phyloP scores from a whole-genome alignment of 306 rosid species.

The Fragaria ananassa region DNA sequence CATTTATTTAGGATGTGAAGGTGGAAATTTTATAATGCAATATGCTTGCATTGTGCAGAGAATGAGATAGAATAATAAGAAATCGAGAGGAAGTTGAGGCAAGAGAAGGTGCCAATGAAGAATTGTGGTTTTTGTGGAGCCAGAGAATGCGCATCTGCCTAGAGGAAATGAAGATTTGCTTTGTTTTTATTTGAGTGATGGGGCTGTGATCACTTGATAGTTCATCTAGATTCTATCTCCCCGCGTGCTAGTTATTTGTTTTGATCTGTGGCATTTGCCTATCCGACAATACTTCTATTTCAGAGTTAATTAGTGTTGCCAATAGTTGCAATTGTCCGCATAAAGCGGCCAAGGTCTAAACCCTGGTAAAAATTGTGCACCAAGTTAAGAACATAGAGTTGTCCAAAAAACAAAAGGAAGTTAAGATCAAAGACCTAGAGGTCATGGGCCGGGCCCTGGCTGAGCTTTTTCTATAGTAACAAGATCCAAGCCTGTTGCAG shows the following conservation, averaged over 20 bases:
- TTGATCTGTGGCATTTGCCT: background rate
- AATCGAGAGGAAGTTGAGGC: slow-evolving; percentile 27
- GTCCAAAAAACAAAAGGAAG: too few relatives aligned
- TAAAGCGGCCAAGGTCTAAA: too few relatives aligned
- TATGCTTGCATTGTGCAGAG: slow-evolving; percentile 42
- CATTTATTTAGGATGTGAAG: background rate
- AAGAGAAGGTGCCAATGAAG: slow-evolving; percentile 48
- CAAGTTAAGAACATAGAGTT: too few relatives aligned
- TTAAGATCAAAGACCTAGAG: too few relatives aligned
- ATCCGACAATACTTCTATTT: background rate
- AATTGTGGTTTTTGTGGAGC: slow-evolving; percentile 8
- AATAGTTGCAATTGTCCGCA: too few relatives aligned
- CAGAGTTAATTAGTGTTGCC: too few relatives aligned
- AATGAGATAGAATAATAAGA: slow-evolving; percentile 18
- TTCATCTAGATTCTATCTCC: background rate
- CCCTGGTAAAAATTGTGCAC: too few relatives aligned
- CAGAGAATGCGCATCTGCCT: background rate
- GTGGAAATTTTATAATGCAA: slow-evolving; percentile 5
- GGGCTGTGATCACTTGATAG: background rate
- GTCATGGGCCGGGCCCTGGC: too few relatives aligned
- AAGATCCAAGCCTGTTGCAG: too few relatives aligned
- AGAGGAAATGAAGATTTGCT: slow-evolving; percentile 1
- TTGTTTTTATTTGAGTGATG: slow-evolving; percentile 8
- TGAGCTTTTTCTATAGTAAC: too few relatives aligned
- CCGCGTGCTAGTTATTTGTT: background rate